Evolutionary conservation across 164 flowering plant genomes (phyloP).

Genomic region (Litsea cubeba): DNA sequence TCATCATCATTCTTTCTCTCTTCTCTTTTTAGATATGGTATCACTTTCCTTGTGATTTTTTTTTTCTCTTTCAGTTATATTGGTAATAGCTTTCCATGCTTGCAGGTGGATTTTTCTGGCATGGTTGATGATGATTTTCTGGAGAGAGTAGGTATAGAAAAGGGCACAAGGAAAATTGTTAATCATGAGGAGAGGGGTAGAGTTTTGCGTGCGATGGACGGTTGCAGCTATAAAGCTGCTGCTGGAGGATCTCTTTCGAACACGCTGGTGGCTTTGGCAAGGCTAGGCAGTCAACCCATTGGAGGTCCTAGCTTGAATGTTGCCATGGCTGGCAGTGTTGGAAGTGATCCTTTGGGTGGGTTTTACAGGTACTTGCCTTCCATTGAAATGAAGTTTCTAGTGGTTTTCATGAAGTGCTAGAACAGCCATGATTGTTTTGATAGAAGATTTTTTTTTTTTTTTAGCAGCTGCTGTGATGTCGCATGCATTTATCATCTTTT

Average conservation of each 20-base stretch:
- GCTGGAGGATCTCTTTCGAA: conserved; percentile 98
- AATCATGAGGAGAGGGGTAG: conserved; percentile 92
- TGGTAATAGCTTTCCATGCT: conserved; percentile 1
- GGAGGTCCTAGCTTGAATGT: conserved; percentile 65
- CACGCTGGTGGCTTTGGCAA: conserved; percentile 80
- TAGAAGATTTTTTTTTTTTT: neutral
- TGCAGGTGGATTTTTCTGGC: conserved; percentile 97
- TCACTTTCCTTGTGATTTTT: neutral
- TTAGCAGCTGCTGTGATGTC: neutral
- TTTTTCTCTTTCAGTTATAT: no score
- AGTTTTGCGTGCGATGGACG: conserved; percentile 93
- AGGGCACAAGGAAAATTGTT: conserved; percentile 85
- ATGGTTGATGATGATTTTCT: conserved; percentile 73
- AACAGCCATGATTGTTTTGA: neutral
- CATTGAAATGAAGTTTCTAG: neutral
- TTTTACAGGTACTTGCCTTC: conserved; percentile 61
- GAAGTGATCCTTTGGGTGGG: conserved; percentile 88
- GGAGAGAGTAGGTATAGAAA: conserved; percentile 65
- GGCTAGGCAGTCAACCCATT: conserved; percentile 59
- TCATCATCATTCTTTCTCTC: neutral
- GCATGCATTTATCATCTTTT: neutral
- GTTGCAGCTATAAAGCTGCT: conserved; percentile 96
- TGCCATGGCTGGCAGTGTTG: conserved; percentile 90
- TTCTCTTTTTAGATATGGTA: neutral
- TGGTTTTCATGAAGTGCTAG: neutral